Evolutionary conservation across 768 basidiomycete species (phyloP).

Genomic region (Filobasidium floriforme): DNA sequence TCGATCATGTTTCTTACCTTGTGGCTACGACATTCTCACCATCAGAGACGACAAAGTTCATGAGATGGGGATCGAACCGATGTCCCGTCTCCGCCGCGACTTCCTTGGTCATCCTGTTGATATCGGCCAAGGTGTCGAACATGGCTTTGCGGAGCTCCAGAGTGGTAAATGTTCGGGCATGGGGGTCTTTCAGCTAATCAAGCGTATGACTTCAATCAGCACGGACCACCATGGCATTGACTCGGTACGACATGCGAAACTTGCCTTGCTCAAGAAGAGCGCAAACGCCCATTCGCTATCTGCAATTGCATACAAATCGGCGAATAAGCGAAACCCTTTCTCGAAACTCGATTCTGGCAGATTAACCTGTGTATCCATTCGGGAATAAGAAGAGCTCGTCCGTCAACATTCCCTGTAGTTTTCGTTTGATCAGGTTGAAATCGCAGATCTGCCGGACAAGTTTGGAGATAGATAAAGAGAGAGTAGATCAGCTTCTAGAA

Average conservation of each 20-base stretch:
- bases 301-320: constrained; percentile 30
- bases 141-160: constrained; percentile 70
- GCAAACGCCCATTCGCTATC: constrained; percentile 99
- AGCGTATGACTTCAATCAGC: too few species aligned
- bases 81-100: constrained; percentile 29
- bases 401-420: constrained; percentile 63
- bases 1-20: constrained; percentile 44
- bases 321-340: not conserved
- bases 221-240: not conserved
- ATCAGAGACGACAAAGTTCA: constrained; percentile 96
- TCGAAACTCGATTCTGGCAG: constrained; percentile 22
- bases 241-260: not conserved
- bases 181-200: constrained; percentile 67
- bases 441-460: constrained; percentile 55
- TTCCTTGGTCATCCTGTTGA: constrained; percentile 69
- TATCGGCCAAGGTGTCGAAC: constrained; percentile 71
- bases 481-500: constrained; percentile 9
- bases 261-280: constrained; percentile 72
- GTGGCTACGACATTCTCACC: constrained; percentile 89
- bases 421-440: constrained; percentile 71
- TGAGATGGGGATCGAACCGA: constrained; percentile 62
- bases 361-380: constrained; percentile 81
- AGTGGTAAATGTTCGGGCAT: constrained; percentile 67
- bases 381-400: constrained; percentile 82
- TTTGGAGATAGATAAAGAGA: too few species aligned